Percentiles rank a stretch among this genome's conserved stretches.
phyloP scores from a whole-genome alignment of 805 yeast genomes.

The Candida cerambycidarum region DNA sequence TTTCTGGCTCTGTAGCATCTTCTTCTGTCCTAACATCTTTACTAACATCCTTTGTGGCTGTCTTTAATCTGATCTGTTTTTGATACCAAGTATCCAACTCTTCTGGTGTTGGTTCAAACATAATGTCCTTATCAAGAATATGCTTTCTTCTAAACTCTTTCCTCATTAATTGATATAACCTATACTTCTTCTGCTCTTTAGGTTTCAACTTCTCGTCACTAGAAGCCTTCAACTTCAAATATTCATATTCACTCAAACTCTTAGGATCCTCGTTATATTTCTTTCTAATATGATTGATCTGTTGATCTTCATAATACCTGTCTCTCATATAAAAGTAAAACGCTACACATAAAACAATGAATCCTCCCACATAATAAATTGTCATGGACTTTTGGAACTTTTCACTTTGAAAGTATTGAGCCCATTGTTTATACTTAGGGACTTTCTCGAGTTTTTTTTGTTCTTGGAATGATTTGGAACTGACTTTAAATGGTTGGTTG shows the following conservation, averaged over 20 bases:
- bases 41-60: slow-evolving; percentile 22
- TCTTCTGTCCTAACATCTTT: slow-evolving; percentile 10
- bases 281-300: slow-evolving; percentile 43
- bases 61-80: slow-evolving; percentile 28
- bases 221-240: slow-evolving; percentile 58
- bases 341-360: slow-evolving; percentile 53
- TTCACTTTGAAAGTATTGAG: slow-evolving; percentile 45
- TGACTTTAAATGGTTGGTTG: slow-evolving; percentile 37
- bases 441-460: slow-evolving; percentile 27
- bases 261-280: slow-evolving; percentile 39
- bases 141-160: slow-evolving; percentile 43
- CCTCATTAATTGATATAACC: slow-evolving; percentile 57
- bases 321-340: slow-evolving; percentile 69
- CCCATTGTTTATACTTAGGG: slow-evolving; percentile 42
- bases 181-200: slow-evolving; percentile 59
- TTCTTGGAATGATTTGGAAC: slow-evolving; percentile 28
- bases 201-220: slow-evolving; percentile 59
- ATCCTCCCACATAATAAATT: slow-evolving; percentile 60
- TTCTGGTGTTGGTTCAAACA: slow-evolving; percentile 42
- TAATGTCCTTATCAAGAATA: slow-evolving; percentile 29
- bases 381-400: slow-evolving; percentile 64
- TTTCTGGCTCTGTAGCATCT: slow-evolving; percentile 3
- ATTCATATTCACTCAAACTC: slow-evolving; percentile 60
- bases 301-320: slow-evolving; percentile 62
- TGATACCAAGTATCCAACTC: slow-evolving; percentile 43